Percentiles rank a stretch among this genome's conserved stretches.
Conservation (phyloP, 1,139 yeast species). For the Blastobotrys capitulatus region DNA sequence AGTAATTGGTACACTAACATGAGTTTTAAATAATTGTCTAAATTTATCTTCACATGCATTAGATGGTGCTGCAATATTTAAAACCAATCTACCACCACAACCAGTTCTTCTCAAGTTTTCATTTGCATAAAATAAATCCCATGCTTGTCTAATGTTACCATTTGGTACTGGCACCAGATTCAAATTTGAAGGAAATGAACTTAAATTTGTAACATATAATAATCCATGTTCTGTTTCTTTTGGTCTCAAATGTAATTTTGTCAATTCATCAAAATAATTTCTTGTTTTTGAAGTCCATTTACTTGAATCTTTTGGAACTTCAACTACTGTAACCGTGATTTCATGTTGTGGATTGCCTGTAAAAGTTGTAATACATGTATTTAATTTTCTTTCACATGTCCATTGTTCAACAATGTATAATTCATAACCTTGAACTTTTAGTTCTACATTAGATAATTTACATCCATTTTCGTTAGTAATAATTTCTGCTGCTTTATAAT, state of each 20-base stretch:
- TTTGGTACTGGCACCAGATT: constrained; percentile 64
- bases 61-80: constrained; percentile 61
- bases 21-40: constrained; percentile 62
- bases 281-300: constrained; percentile 54
- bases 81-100: constrained; percentile 81
- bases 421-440: constrained; percentile 58
- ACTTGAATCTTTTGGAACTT: constrained; percentile 48
- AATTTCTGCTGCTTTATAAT: constrained; percentile 17
- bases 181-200: constrained; percentile 71
- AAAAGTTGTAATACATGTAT: constrained; percentile 68
- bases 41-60: constrained; percentile 82
- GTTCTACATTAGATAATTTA: constrained; percentile 15
- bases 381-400: constrained; percentile 67
- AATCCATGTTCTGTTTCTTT: constrained; percentile 50
- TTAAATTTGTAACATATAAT: constrained; percentile 73
- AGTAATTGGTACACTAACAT: constrained; percentile 46
- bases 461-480: constrained; percentile 18
- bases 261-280: constrained; percentile 60
- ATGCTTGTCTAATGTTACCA: constrained; percentile 43
- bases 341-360: constrained; percentile 73
- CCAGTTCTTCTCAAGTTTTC: constrained; percentile 69
- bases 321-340: constrained; percentile 56
- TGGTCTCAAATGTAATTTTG: constrained; percentile 53
- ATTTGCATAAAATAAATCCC: constrained; percentile 60
- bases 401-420: constrained; percentile 91